These are phyloP conservation scores for Aphanomyces stellatus DNA, from an alignment of 352 stramenopile genomes.

Conservation along the genomic window DNA sequence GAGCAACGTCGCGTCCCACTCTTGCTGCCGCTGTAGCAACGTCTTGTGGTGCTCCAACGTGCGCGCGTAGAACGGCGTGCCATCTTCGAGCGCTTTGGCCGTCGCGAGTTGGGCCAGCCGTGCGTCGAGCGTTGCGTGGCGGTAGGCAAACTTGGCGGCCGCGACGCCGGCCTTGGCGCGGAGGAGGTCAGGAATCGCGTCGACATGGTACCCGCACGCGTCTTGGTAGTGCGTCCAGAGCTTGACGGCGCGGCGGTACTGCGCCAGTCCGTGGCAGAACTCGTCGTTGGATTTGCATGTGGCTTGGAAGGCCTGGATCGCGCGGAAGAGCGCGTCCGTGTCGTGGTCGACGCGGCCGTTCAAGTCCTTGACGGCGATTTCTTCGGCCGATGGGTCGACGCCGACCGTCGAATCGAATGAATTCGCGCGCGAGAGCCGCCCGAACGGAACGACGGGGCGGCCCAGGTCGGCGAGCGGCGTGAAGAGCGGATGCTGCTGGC, in stretches of 20 bases:
- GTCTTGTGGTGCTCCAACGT: not conserved
- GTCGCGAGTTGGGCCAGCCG: conserved; percentile 1
- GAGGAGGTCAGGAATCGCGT: not conserved
- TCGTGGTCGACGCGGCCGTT: conserved; percentile 1
- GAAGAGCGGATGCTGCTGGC: not conserved
- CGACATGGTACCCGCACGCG: not conserved
- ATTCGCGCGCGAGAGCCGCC: not conserved
- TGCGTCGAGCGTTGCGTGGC: conserved; percentile 7
- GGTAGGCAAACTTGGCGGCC: conserved; percentile 12
- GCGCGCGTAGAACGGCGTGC: not conserved
- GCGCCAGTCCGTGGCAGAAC: not conserved
- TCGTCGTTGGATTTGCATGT: not conserved
- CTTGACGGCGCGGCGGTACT: not conserved
- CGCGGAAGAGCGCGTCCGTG: not conserved
- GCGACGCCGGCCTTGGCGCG: not conserved
- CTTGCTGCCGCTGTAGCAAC: conserved; percentile 7
- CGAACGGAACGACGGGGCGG: not conserved
- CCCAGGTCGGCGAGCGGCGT: not conserved
- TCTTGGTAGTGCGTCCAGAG: not conserved
- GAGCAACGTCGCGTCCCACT: conserved; percentile 10
- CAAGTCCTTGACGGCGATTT: not conserved
- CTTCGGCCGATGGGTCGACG: not conserved
- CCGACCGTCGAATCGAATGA: not conserved
- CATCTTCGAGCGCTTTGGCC: not conserved
- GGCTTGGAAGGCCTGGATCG: not conserved